phyloP scores from a whole-genome alignment of 192 early-diverging fungal genomes.

The Mortierella hygrophila region DNA sequence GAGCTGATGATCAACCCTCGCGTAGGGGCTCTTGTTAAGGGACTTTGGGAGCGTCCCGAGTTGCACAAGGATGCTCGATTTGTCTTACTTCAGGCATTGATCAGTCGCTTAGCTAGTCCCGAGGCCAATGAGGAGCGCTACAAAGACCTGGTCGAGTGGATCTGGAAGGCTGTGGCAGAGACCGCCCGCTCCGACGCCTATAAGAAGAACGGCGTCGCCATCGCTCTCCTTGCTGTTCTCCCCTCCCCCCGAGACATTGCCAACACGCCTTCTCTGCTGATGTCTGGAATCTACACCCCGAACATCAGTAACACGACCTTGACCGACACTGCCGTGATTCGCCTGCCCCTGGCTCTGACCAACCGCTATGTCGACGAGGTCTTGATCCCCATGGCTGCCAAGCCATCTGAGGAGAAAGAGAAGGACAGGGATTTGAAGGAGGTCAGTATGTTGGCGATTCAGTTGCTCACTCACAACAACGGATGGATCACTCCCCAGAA shows the following conservation, averaged over 20 bases:
- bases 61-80: constrained; percentile 23
- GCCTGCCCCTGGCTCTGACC: constrained; percentile 16
- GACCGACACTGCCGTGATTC: constrained; percentile 12
- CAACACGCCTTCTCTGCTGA: not conserved
- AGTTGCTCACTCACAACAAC: constrained; percentile 5
- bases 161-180: constrained; percentile 20
- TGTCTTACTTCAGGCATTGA: constrained; percentile 32
- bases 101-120: constrained; percentile 23
- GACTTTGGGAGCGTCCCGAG: constrained; percentile 22
- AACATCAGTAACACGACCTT: constrained; percentile 14
- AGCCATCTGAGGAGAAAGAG: constrained; percentile 6
- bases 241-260: not conserved
- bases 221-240: constrained; percentile 28
- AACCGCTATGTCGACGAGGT: constrained; percentile 39
- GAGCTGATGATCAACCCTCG: constrained; percentile 14
- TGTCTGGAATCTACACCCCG: not conserved
- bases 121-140: constrained; percentile 36
- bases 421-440: constrained; percentile 30
- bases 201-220: constrained; percentile 33
- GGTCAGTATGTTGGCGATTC: constrained; percentile 15
- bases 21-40: constrained; percentile 26
- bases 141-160: constrained; percentile 16
- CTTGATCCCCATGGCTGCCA: constrained; percentile 26
- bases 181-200: constrained; percentile 18
- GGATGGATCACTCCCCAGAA: constrained; percentile 33